Base-by-base conservation (phyloP, 768 basidiomycete genomes). In the Boletus coccyginus region DNA sequence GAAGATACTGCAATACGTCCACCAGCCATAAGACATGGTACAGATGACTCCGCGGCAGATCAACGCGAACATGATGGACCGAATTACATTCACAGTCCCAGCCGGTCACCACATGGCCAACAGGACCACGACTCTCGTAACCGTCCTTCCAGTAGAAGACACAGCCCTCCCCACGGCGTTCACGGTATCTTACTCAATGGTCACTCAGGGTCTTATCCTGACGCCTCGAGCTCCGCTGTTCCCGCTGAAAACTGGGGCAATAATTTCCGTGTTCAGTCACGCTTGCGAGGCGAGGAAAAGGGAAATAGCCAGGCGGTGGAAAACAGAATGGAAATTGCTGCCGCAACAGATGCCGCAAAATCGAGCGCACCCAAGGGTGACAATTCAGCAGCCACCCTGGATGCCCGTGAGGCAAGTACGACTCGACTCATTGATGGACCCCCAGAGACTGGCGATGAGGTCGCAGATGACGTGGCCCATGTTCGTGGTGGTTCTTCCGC, bases 401-500 rank as follows among this genome's bases (percentile, higher is more conserved):
- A 1, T 21, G 29, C 31, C 16, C 39, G 32, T 21, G 43, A 45
- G 33, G 16, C 55, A 27, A 45, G 1, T 11, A 32, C 38, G 29
- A 29, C 16, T 13, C 43, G 38, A 40, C 32, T 42, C 16, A 49
- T 35, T 32, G 43, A 53, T 39, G 42, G 32, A 8, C n/a, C 40
- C 17, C n/a, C 12, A 2, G 13, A 51, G 32, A 40, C 31, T 41
- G 19, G 39, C 12, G 42, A 57, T 46, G 36, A 33, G 27, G 36
- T 16, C 38, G 31, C 42, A n/a, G 31, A 52, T 61, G 50, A 45
- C 54, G 57, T 57, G 55, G 59, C 46, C 48, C 52, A 55, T 2
- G 53, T 48, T 40, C 7, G 38, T 38, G 39, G 38, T 39, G 53
- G 33, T 56, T 63, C 64, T 59, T 50, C 59, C 60, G 63, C 61